phyloP scores from a whole-genome alignment of 176 grass and related monocot genomes.

The Saccharum spontaneum region DNA sequence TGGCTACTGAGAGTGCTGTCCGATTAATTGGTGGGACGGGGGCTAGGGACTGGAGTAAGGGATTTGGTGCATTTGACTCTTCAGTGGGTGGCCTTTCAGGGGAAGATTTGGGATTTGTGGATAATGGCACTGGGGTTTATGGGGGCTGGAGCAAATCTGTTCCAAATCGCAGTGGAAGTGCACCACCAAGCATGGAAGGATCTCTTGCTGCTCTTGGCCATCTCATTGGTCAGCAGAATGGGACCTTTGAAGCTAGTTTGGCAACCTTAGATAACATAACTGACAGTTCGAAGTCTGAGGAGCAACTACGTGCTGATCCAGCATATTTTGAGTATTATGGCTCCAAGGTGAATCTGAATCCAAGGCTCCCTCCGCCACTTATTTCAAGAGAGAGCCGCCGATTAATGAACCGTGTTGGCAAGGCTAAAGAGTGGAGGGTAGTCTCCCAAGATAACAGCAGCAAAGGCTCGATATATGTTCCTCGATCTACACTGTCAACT shows the following conservation, averaged over 20 bases:
- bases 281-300: conserved; percentile 57
- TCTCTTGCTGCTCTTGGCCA: conserved; percentile 70
- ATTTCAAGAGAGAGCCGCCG: conserved; percentile 74
- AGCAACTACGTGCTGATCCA: conserved; percentile 74
- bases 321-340: conserved; percentile 90
- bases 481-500: conserved; percentile 72
- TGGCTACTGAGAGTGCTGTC: conserved; percentile 87
- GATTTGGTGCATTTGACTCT: conserved; percentile 40
- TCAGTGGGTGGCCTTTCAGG: conserved; percentile 52
- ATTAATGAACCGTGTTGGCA: conserved; percentile 68
- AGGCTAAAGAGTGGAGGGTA: conserved; percentile 58
- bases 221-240: conserved; percentile 48
- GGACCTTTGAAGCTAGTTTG: conserved; percentile 53
- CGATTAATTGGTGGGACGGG: conserved; percentile 60
- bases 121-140: conserved; percentile 48
- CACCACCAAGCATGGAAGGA: conserved; percentile 95
- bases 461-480: conserved; percentile 59
- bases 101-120: conserved; percentile 67
- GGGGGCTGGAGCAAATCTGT: conserved; percentile 53
- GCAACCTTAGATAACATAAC: conserved; percentile 36
- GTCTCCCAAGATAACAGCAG: conserved; percentile 49
- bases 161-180: conserved; percentile 92
- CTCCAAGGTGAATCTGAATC: conserved; percentile 89
- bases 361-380: conserved; percentile 92
- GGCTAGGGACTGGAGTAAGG: conserved; percentile 70